Evolutionary conservation across 441 rosid species (phyloP).

Genomic region (Bruguiera hainesii): DNA sequence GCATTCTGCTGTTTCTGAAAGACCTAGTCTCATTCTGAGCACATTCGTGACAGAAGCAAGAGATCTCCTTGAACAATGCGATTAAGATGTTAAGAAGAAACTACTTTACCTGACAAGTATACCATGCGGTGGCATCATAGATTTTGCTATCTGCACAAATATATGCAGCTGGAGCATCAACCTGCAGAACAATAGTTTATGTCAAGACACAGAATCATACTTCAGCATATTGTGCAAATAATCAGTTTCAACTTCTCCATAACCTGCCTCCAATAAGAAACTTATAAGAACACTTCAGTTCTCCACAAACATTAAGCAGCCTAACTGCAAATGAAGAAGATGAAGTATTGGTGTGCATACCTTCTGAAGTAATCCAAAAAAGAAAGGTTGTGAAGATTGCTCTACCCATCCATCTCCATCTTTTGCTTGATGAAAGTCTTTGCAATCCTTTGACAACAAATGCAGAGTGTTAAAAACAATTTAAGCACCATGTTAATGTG

Average conservation of each 20-base stretch:
- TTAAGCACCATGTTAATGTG: slow-evolving; percentile 14
- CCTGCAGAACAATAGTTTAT: slow-evolving; percentile 41
- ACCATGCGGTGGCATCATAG: slow-evolving; percentile 93
- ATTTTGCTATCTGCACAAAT: slow-evolving; percentile 90
- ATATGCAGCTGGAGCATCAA: slow-evolving; percentile 76
- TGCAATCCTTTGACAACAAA: slow-evolving; percentile 67
- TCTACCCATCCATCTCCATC: slow-evolving; percentile 99
- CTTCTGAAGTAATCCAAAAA: slow-evolving; percentile 86
- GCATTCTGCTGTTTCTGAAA: neutral
- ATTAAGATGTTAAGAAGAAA: slow-evolving; percentile 8
- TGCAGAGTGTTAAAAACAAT: slow-evolving; percentile 6
- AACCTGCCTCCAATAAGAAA: too few relatives aligned
- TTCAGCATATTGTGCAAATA: too few relatives aligned
- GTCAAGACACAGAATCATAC: slow-evolving; percentile 6
- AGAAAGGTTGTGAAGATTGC: slow-evolving; percentile 72
- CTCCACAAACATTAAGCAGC: slow-evolving; percentile 10
- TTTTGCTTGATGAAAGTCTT: slow-evolving; percentile 88
- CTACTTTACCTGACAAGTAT: slow-evolving; percentile 80
- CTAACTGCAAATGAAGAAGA: slow-evolving; percentile 4
- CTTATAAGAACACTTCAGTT: too few relatives aligned
- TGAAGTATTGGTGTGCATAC: slow-evolving; percentile 28
- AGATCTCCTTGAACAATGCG: slow-evolving; percentile 1
- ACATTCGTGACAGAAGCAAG: neutral
- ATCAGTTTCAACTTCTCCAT: too few relatives aligned
- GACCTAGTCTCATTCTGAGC: neutral